These are phyloP conservation scores for Teunomyces lycoperdinae DNA, from an alignment of 805 yeast species.

Conservation along the genomic window DNA sequence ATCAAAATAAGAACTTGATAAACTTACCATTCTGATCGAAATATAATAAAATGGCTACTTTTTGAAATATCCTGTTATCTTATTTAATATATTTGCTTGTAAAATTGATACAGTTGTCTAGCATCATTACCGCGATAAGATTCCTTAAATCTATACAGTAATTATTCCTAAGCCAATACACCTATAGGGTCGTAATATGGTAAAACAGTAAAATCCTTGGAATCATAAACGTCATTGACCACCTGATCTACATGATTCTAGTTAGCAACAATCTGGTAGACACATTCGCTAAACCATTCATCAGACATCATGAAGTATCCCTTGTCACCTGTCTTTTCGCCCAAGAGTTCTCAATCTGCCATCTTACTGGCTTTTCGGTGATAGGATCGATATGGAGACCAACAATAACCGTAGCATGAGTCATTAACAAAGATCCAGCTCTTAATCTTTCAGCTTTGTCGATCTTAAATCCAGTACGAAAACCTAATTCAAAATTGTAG, in stretches of 20 bases:
- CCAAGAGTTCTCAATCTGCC: conserved; percentile 47
- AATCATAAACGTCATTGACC: conserved; percentile 34
- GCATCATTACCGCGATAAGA: background rate
- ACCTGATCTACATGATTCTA: conserved; percentile 36
- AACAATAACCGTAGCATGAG: conserved; percentile 89
- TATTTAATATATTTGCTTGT: no score
- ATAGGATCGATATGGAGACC: conserved; percentile 70
- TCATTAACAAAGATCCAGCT: conserved; percentile 74
- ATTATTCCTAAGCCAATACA: conserved; percentile 29
- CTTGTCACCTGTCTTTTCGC: conserved; percentile 36
- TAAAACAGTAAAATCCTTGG: conserved; percentile 28
- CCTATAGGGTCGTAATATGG: conserved; percentile 48
- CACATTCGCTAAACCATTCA: conserved; percentile 43
- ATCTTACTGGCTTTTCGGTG: conserved; percentile 37
- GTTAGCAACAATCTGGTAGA: conserved; percentile 39
- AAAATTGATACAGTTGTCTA: background rate
- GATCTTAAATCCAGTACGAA: conserved; percentile 50
- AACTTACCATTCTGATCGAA: no score
- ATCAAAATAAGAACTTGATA: no score
- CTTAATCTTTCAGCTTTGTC: conserved; percentile 66
- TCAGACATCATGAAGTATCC: conserved; percentile 44
- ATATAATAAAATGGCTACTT: no score
- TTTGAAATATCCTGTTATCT: no score
- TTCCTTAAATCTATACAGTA: background rate
- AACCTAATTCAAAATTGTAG: conserved; percentile 61